Base-by-base conservation (phyloP, 75 land plant species). In the Larix kaempferi region DNA sequence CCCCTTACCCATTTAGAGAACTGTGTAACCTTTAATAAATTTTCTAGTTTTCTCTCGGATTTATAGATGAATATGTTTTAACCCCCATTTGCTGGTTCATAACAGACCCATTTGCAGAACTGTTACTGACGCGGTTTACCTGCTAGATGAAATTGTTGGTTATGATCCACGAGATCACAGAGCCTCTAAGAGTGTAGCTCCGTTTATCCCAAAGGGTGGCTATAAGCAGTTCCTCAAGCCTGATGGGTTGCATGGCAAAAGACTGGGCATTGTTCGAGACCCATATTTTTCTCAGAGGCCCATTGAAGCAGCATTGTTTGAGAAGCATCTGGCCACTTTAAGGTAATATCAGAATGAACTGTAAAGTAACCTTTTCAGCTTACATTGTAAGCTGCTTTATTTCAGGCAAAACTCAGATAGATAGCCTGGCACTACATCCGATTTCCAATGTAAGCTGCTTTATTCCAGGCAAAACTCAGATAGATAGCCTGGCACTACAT, bases 131-230 rank as follows among this genome's bases (percentile, higher is more conserved):
- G 89, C 93, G 6, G 93, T 85, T n/a, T 73, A 83, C 58, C 81
- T 87, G 21, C 81, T 91, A n/a, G 93, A 91, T 65, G 88, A 79
- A 2, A 91, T 91, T 44, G 89, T 84, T 2, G 93, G 93, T 0
- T 85, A 60, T 64, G 93, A 91, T 76, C 74, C 71, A 0, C 22
- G 26, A 15, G 91, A 86, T 56, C 62, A 78, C 25, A 56, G 63
- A 37, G 86, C 86, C 17, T 89, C 93, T 19, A 55, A 29, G 21
- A 62, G 23, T 16, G 87, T 84, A 19, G 61, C 78, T 0, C 75
- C 78, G 60, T 85, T 63, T 67, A 91, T 91, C 15, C 94, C 91
- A 3, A 12, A 19, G 3, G 89, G 89, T 33, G 91, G 94, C 0
- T 91, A 87, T 60, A 78, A 71, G 29, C 89, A 91, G 41, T 89